Percentiles rank a stretch among this genome's conserved stretches.
phyloP scores from a whole-genome alignment of 345 rosid species.

The Erodium maritimum region DNA sequence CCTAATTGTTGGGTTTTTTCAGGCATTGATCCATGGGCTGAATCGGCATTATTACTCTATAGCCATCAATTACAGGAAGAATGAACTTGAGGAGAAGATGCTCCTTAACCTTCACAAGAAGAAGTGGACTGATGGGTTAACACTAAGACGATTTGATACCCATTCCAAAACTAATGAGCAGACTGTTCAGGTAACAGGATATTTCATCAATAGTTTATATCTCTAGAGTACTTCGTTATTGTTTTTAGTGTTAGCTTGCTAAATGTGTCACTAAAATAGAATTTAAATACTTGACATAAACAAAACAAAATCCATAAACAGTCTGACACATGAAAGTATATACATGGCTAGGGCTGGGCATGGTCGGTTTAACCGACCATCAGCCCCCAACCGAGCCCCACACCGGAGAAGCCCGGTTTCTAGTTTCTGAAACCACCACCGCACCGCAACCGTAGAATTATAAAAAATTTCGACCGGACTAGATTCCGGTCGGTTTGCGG shows the following conservation, averaged over 20 bases:
- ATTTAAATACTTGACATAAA: neutral
- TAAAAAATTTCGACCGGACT: no score
- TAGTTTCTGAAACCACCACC: no score
- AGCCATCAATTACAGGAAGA: slow-evolving; percentile 93
- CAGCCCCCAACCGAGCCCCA: no score
- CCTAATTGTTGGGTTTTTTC: slow-evolving; percentile 4
- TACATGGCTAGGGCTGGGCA: no score
- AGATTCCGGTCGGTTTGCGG: no score
- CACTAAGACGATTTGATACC: slow-evolving; percentile 65
- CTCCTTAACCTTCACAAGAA: slow-evolving; percentile 93
- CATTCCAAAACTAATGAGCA: slow-evolving; percentile 92
- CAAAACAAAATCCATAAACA: neutral
- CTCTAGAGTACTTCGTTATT: neutral
- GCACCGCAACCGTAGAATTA: no score
- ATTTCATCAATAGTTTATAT: neutral
- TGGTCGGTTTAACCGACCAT: no score
- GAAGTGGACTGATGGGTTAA: slow-evolving; percentile 99
- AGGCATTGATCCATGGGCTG: slow-evolving; percentile 98
- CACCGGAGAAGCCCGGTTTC: no score
- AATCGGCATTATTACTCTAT: slow-evolving; percentile 96
- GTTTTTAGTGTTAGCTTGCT: neutral
- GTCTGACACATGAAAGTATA: neutral
- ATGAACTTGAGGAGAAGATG: slow-evolving; percentile 98
- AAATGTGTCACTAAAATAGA: neutral
- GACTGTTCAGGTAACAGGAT: slow-evolving; percentile 68